phyloP scores from a whole-genome alignment of 176 grass and related monocot genomes.

The Saccharum spontaneum region DNA sequence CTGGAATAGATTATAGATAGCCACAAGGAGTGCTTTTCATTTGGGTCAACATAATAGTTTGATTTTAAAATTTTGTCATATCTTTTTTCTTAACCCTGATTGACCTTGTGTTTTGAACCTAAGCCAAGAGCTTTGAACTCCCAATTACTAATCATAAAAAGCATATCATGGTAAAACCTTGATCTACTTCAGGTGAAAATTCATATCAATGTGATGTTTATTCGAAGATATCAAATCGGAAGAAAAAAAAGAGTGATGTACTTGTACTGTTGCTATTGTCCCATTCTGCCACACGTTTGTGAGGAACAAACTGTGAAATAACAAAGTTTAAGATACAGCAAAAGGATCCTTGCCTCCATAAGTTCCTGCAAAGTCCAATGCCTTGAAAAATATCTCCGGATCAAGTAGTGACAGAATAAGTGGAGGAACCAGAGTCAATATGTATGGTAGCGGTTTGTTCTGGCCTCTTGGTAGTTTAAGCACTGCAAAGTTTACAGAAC shows the following conservation, averaged over 20 bases:
- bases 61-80: background rate
- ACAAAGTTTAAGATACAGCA: background rate
- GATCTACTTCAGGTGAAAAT: background rate
- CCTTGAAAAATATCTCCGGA: slow-evolving; percentile 97
- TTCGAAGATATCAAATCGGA: background rate
- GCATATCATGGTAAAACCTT: background rate
- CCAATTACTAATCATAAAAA: background rate
- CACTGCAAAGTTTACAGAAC: slow-evolving; percentile 50
- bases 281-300: background rate
- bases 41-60: background rate
- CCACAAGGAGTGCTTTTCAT: background rate
- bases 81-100: background rate
- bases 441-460: slow-evolving; percentile 69
- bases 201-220: background rate
- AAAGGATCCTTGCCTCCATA: slow-evolving; percentile 77
- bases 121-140: background rate
- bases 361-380: slow-evolving; percentile 98
- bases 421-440: slow-evolving; percentile 78
- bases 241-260: background rate
- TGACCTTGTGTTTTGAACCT: background rate
- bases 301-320: background rate
- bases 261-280: background rate
- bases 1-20: slow-evolving; percentile 4
- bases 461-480: slow-evolving; percentile 86
- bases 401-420: slow-evolving; percentile 78